These are phyloP conservation scores for Bruguiera parviflora DNA, from an alignment of 345 rosid species.

Conservation along the genomic window DNA sequence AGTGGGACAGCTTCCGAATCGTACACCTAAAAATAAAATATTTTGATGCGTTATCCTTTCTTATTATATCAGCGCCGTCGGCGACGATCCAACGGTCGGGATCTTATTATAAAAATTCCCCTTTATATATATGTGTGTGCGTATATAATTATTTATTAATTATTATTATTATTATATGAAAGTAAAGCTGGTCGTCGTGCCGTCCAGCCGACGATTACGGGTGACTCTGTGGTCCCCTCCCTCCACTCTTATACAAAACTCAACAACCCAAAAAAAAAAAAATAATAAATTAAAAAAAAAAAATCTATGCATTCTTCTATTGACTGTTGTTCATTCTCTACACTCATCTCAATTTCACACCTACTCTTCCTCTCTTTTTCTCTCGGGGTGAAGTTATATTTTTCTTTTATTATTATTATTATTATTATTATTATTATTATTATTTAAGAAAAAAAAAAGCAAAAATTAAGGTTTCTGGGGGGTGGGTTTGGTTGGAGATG, in stretches of 20 bases:
- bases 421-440: background rate
- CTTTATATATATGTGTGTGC: background rate
- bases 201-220: constrained; percentile 70
- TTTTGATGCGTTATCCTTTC: background rate
- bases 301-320: background rate
- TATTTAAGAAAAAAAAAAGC: background rate
- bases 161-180: background rate
- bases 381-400: background rate
- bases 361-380: background rate
- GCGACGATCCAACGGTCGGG: background rate
- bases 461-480: no score
- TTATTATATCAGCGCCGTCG: background rate
- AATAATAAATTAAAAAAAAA: no score
- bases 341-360: background rate
- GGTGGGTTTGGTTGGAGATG: constrained; percentile 21
- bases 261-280: background rate
- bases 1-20: no score
- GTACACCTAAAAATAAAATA: background rate
- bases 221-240: constrained; percentile 49
- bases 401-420: background rate
- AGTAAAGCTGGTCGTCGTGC: constrained; percentile 23
- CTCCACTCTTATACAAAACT: constrained; percentile 13
- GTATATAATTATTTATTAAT: background rate
- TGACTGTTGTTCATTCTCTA: no score
- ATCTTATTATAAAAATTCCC: background rate